Evolutionary conservation across 2,329 filamentous ascomycete genomes (phyloP), one percentile per base, ranked within the genome.

Genomic region (Thielaviopsis euricoi): DNA sequence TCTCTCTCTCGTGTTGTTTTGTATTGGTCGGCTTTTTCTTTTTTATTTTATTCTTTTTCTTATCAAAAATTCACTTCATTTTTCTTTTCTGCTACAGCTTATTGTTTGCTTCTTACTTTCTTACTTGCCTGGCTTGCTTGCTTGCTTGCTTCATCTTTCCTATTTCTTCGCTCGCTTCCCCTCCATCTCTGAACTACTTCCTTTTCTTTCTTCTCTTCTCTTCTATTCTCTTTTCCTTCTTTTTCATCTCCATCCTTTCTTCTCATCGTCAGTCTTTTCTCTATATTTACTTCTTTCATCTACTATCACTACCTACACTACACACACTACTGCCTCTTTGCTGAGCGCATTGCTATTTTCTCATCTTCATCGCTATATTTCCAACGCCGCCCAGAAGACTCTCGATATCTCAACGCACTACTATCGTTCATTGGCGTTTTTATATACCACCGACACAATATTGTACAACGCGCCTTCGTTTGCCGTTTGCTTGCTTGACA

Each of bases 31-130:
- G 10, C 26, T 53, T 29, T 53, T 53, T 29, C 40, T 56, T 57
- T 62, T 60, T 33, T 33, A 37, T 59, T 61, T 29, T 40, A 43
- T 52, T 62, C 29, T n/a, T 33, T 49, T 23, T 22, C 22, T 23
- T 33, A n/a, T 17, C n/a, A n/a, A 19, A 29, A n/a, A 13, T 25
- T n/a, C 25, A 29, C 3, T 53, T 21, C 19, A 5, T 26, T 50
- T 50, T 56, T 33, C n/a, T 13, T 29, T 51, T 49, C 12, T 17
- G 46, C 50, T 49, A 40, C 46, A 26, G 37, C 40, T n/a, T 22
- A 50, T 50, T 50, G n/a, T 50, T 50, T 15, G 46, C 46, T 21
- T 48, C 23, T 17, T 10, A 21, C 26, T 52, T 15, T 25, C 49
- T 52, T 51, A 51, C 15, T 51, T 22, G 6, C 49, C 19, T 21